A percentile compares a stretch with the other conserved stretches of the same genome.
These are phyloP conservation scores for Pholiota microspora DNA, from an alignment of 768 basidiomycete genomes.

Conservation along the genomic window DNA sequence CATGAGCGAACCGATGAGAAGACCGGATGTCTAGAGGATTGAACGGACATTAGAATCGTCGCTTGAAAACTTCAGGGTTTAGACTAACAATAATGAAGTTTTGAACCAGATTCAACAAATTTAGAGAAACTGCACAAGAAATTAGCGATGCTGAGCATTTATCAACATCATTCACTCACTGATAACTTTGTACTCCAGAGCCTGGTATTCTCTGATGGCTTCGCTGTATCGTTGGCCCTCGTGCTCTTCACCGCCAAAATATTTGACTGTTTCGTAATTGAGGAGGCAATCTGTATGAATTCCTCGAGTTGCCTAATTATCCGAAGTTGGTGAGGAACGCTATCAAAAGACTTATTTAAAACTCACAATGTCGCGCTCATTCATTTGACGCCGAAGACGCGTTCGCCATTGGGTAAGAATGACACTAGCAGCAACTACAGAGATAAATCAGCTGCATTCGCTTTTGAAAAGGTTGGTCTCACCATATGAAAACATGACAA, in stretches of 20 bases:
- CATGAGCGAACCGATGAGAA: constrained; percentile 80
- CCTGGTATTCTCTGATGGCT: constrained; percentile 74
- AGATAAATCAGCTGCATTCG: constrained; percentile 40
- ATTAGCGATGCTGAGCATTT: constrained; percentile 2
- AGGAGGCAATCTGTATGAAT: constrained; percentile 82
- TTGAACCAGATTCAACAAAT: constrained; percentile 74
- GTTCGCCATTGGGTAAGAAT: constrained; percentile 73
- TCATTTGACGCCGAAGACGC: constrained; percentile 73
- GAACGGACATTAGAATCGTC: neutral
- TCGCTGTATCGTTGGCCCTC: constrained; percentile 70
- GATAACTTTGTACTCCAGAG: constrained; percentile 70
- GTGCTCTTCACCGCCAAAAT: constrained; percentile 83
- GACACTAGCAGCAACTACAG: constrained; percentile 50
- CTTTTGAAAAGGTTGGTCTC: constrained; percentile 22
- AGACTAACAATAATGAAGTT: constrained; percentile 73
- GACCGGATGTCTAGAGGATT: constrained; percentile 58
- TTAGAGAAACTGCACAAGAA: constrained; percentile 53
- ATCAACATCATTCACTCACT: constrained; percentile 35
- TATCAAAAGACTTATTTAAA: too few species aligned
- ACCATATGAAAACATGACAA: constrained; percentile 78
- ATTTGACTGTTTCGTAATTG: constrained; percentile 86
- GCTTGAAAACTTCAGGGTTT: neutral
- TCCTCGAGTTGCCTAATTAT: constrained; percentile 62
- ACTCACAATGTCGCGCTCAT: constrained; percentile 75
- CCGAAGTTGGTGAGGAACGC: neutral